Base-by-base conservation (phyloP, 495 filamentous ascomycete genomes). In the Ascobolus immersus region DNA sequence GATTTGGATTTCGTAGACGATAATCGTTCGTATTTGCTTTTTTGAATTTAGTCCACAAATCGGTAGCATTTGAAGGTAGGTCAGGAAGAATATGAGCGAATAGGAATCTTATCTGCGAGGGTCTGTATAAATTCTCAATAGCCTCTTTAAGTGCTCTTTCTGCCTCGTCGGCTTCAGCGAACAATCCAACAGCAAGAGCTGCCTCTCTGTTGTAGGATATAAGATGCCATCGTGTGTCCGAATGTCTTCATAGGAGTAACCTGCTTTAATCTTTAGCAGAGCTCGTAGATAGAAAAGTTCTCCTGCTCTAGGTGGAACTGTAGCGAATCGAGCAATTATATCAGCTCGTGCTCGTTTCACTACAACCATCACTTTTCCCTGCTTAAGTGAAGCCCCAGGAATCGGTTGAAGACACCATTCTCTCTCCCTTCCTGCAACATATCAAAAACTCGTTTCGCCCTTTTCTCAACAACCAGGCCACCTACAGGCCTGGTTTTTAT, bases 241-340 rank as follows among this genome's bases (percentile, higher is more conserved):
- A 0, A 36, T 9, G 6, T 38, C 29, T 6, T 5, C 2, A 28
- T 32, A 36, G 10, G 14, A 30, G n/a, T 29, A 32, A 7, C 11
- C 35, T 18, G 30, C 8, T 18, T 13, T 12, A 14, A 32, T 39
- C 11, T 38, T 9, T 0, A 42, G 21, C 7, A 44, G 25, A 4
- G 28, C 28, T 17, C 32, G 6, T 11, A 38, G 14, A 29, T 41
- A 44, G 20, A 44, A 43, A 4, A 44, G 18, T 28, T 39, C 39
- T 11, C 39, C 35, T 15, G 19, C 15, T 1, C 24, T 12, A 10
- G 35, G 39, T 14, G 42, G 21, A 11, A 43, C 19, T 2, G 32
- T 32, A n/a, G 11, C 14, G 2, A 27, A 27, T 14, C 25, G 25
- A 10, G 9, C 3, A 11, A 42, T 36, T 6, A 31, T 22, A 2